Evolutionary conservation across 208 protist genomes (phyloP), one percentile per base, ranked within the genome.

Genomic region (Leishmania gerbilli): DNA sequence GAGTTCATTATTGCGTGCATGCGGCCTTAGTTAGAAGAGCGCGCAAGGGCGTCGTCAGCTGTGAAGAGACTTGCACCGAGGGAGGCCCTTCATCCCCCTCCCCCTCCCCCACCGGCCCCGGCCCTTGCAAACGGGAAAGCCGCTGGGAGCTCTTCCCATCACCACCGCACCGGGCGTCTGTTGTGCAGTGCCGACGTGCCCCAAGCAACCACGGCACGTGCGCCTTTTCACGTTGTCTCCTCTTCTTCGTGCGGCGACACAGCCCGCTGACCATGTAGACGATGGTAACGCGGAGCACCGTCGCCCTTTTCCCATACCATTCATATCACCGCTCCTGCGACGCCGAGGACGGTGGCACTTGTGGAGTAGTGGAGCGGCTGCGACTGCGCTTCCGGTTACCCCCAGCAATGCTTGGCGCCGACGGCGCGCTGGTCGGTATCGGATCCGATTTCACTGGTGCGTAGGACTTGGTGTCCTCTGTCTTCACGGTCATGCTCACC

Each of bases 361-460:
- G 71, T 55, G 47, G 71, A 4, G 71, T 75, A 21, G 47, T 24
- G 47, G 71, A 75, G 71, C 71, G 47, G 53, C 71, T 75, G 71
- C 71, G 71, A 40, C 47, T 56, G 27, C 71, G 71, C 34, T 75
- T 75, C n/a, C 47, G 71, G 31, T 19, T 24, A 75, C 27, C 71
- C 27, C 3, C 24, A 5, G 71, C 47, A 11, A 8, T 75, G 42
- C 31, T 47, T 27, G 17, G 67, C 3, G 2, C 67, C 40, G 47
- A 51, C 42, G 71, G 49, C 51, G 55, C 55, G 19, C 40, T 17
- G 3, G 69, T 34, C 24, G n/a, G n/a, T 19, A 45, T 68, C 45
- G 45, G 27, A 49, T 69, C 69, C 56, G 24, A 42, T 53, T 60
- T 58, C 55, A 27, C 34, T 45, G 65, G 24, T 3, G 68, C 42